Percentiles rank a stretch among this genome's conserved stretches.
Conservation (phyloP, 1,139 yeast genomes). For the Saccharomycopsis crataegensis region DNA sequence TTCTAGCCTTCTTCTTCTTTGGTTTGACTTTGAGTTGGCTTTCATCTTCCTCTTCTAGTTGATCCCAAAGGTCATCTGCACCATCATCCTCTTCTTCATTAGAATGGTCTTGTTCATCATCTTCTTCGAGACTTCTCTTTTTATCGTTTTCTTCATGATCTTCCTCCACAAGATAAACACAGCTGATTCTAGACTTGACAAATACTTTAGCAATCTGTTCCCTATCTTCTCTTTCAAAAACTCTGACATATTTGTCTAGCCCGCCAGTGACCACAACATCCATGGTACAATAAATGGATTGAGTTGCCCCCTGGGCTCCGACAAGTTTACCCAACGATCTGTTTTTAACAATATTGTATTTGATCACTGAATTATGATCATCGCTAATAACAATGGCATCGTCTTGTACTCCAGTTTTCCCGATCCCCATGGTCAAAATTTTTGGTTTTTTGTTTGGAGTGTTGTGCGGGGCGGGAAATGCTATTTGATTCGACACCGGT, state of each 20-base stretch:
- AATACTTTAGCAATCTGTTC: slow-evolving; percentile 64
- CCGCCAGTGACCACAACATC: slow-evolving; percentile 57
- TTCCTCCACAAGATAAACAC: slow-evolving; percentile 40
- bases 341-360: slow-evolving; percentile 40
- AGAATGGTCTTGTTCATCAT: slow-evolving; percentile 19
- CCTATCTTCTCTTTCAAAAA: slow-evolving; percentile 54
- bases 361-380: slow-evolving; percentile 47
- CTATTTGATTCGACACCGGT: slow-evolving; percentile 32
- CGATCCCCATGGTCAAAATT: background rate
- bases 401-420: slow-evolving; percentile 17
- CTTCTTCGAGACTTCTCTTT: slow-evolving; percentile 26
- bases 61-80: slow-evolving; percentile 25
- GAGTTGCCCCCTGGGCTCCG: slow-evolving; percentile 40
- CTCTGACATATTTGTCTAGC: slow-evolving; percentile 76
- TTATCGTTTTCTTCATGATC: slow-evolving; percentile 31
- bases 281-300: slow-evolving; percentile 26
- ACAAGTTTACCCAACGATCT: slow-evolving; percentile 35
- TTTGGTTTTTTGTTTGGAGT: slow-evolving; percentile 10
- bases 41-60: slow-evolving; percentile 12
- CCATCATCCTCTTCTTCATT: slow-evolving; percentile 27
- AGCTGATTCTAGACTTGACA: slow-evolving; percentile 65
- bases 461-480: slow-evolving; percentile 5
- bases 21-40: too few relatives aligned
- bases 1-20: too few relatives aligned
- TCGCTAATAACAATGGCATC: slow-evolving; percentile 48